Percentiles rank a stretch among this genome's conserved stretches.
Conservation (phyloP, 1,139 yeast genomes). For the Sugiyamaella grinbergsii region DNA sequence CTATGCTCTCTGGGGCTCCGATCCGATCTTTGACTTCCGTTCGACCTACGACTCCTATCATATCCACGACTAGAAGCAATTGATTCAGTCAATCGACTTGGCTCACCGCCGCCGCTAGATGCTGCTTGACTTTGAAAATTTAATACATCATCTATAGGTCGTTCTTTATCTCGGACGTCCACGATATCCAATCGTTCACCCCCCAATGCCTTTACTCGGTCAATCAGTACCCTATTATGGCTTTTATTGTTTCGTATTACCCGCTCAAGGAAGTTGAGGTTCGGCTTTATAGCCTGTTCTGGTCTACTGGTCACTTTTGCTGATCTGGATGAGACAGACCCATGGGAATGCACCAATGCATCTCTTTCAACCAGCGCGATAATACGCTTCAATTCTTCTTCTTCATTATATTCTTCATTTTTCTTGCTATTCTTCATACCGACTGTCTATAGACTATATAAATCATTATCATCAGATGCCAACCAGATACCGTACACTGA, state of each 20-base stretch:
- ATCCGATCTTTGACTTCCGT: too few relatives aligned
- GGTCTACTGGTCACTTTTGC: too few relatives aligned
- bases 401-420: constrained; percentile 13
- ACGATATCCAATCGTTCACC: background rate
- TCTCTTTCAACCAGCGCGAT: constrained; percentile 27
- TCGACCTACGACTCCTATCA: too few relatives aligned
- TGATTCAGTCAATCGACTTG: too few relatives aligned
- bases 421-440: constrained; percentile 6
- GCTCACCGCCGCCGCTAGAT: too few relatives aligned
- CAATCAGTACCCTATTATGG: constrained; percentile 1
- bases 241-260: constrained; percentile 10
- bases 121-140: too few relatives aligned
- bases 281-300: constrained; percentile 20
- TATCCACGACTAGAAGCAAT: too few relatives aligned
- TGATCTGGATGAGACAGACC: background rate
- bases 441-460: background rate
- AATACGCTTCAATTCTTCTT: constrained; percentile 22
- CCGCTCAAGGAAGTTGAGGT: constrained; percentile 15
- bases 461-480: too few relatives aligned
- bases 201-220: background rate
- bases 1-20: too few relatives aligned
- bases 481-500: too few relatives aligned
- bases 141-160: too few relatives aligned
- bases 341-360: background rate
- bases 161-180: too few relatives aligned